Evolutionary conservation across 257 asterid species (phyloP).

Genomic region (Ocimum tenuiflorum): DNA sequence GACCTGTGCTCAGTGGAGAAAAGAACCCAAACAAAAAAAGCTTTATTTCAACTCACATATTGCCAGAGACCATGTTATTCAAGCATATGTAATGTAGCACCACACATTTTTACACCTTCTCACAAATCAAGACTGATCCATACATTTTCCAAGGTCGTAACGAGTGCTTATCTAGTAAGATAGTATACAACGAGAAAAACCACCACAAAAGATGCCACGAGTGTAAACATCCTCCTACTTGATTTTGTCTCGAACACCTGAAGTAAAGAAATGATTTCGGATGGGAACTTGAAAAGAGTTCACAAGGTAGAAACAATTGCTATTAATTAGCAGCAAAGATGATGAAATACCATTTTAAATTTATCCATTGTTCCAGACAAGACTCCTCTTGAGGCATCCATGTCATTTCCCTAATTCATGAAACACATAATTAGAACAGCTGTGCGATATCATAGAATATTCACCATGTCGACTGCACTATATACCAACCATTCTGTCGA

Average conservation of each 20-base stretch:
- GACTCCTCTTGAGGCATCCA: constrained; percentile 94
- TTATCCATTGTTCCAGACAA: constrained; percentile 93
- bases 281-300: not conserved
- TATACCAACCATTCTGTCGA: constrained; percentile 83
- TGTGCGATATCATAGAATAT: not conserved
- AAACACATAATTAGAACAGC: not conserved
- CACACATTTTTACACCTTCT: no score
- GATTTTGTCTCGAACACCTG: constrained; percentile 97
- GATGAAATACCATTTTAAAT: constrained; percentile 66
- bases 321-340: no score
- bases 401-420: constrained; percentile 65
- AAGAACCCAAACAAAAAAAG: no score
- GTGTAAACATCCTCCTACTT: constrained; percentile 70
- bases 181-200: constrained; percentile 69
- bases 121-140: not conserved
- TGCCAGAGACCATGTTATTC: no score
- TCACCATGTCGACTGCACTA: no score
- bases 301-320: not conserved
- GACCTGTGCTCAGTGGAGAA: no score
- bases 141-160: constrained; percentile 14
- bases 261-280: not conserved
- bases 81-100: no score
- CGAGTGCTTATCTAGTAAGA: constrained; percentile 50
- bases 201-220: constrained; percentile 80
- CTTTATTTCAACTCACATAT: no score